Evolutionary conservation across 495 filamentous ascomycete genomes (phyloP).

Genomic region (Aspergillus bertholletiae): DNA sequence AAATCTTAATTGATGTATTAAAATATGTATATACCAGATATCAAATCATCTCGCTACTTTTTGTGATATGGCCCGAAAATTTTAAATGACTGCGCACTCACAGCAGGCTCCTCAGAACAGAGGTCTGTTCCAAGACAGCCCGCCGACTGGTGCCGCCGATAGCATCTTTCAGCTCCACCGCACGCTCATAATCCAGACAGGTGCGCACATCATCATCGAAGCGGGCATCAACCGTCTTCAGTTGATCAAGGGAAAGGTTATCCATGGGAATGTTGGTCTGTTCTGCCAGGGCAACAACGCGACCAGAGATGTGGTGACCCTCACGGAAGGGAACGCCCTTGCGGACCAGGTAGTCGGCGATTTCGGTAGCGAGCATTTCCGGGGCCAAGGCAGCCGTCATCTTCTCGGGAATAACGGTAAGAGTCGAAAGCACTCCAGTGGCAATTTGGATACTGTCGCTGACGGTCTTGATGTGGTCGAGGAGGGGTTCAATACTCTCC

Average conservation of each 20-base stretch:
- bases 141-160: slow-evolving; percentile 78
- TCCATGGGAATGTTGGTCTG: slow-evolving; percentile 70
- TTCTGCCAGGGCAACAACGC: slow-evolving; percentile 73
- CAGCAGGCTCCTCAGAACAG: slow-evolving; percentile 55
- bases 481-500: slow-evolving; percentile 82
- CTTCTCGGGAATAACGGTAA: slow-evolving; percentile 65
- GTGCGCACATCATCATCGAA: slow-evolving; percentile 73
- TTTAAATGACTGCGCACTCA: slow-evolving; percentile 12
- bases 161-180: slow-evolving; percentile 78
- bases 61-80: slow-evolving; percentile 13
- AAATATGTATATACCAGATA: slow-evolving; percentile 9
- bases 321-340: slow-evolving; percentile 77
- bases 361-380: slow-evolving; percentile 76
- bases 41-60: neutral
- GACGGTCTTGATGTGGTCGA: slow-evolving; percentile 86
- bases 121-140: slow-evolving; percentile 75
- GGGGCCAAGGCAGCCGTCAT: slow-evolving; percentile 75
- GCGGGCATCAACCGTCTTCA: slow-evolving; percentile 68
- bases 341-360: slow-evolving; percentile 88
- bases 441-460: slow-evolving; percentile 83
- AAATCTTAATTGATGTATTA: slow-evolving; percentile 8
- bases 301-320: slow-evolving; percentile 87
- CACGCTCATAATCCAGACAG: slow-evolving; percentile 80
- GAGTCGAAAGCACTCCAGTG: slow-evolving; percentile 66
- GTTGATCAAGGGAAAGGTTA: slow-evolving; percentile 63